A percentile compares a stretch with the other conserved stretches of the same genome.
These are phyloP conservation scores for Naegleria gruberi DNA, from an alignment of 208 protist species.

Conservation along the genomic window DNA sequence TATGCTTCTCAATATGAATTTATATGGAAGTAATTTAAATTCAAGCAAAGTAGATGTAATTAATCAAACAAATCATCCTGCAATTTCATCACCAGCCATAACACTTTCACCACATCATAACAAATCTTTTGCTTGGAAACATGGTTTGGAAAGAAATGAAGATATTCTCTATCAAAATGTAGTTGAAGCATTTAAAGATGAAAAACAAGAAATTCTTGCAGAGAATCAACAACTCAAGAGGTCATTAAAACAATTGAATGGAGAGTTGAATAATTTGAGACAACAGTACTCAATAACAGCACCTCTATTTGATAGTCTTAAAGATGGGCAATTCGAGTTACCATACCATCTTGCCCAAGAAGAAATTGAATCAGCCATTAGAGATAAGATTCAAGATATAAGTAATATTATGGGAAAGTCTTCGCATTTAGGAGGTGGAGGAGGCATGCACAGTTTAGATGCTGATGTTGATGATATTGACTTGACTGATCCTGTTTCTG, in stretches of 20 bases:
- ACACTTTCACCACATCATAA: neutral
- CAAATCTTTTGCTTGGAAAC: neutral
- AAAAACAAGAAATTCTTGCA: constrained; percentile 3
- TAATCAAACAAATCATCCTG: neutral
- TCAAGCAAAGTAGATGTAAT: neutral
- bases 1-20: neutral
- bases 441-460: too few species aligned
- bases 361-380: neutral
- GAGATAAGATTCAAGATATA: neutral
- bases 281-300: neutral
- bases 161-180: constrained; percentile 10
- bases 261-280: neutral
- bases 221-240: constrained; percentile 4
- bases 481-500: too few species aligned
- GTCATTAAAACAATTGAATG: neutral
- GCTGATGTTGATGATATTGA: too few species aligned
- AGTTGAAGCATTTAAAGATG: constrained; percentile 18
- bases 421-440: too few species aligned
- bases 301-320: neutral
- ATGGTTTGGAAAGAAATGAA: constrained; percentile 19
- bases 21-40: neutral
- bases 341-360: neutral
- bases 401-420: neutral
- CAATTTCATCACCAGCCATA: neutral
- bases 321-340: neutral